phyloP scores from a whole-genome alignment of 768 basidiomycete genomes.

The Trichaptum fuscoviolaceum region DNA sequence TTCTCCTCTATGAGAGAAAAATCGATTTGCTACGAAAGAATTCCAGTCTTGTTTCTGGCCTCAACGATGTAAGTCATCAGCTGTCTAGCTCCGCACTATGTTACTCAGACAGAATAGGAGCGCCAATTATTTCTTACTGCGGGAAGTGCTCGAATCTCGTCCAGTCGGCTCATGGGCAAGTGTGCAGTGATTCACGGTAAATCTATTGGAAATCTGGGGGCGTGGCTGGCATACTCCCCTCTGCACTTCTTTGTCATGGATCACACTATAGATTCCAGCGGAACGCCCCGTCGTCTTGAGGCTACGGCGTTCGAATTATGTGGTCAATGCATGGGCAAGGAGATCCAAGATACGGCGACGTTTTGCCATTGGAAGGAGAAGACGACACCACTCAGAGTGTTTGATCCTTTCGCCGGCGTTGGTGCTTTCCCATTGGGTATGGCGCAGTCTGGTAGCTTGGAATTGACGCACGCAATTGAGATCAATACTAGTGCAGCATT shows the following conservation, averaged over 20 bases:
- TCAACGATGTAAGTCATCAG: not conserved
- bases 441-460: conserved; percentile 48
- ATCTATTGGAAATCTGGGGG: conserved; percentile 27
- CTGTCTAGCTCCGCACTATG: not conserved
- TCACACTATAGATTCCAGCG: conserved; percentile 34
- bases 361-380: conserved; percentile 26
- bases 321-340: conserved; percentile 31
- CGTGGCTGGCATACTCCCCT: conserved; percentile 49
- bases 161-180: conserved; percentile 38
- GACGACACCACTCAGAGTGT: conserved; percentile 22
- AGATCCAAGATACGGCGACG: conserved; percentile 25
- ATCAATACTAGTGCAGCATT: conserved; percentile 69
- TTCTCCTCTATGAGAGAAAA: conserved; percentile 3
- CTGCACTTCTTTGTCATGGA: conserved; percentile 44
- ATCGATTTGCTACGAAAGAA: not conserved
- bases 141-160: conserved; percentile 29
- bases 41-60: not conserved
- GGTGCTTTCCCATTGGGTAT: conserved; percentile 63
- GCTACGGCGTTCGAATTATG: conserved; percentile 42
- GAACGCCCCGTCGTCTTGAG: conserved; percentile 18
- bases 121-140: conserved; percentile 59
- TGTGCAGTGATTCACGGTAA: conserved; percentile 42
- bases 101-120: conserved; percentile 26
- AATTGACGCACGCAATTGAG: conserved; percentile 63
- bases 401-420: conserved; percentile 40